A percentile compares a stretch with the other conserved stretches of the same genome.
phyloP scores from a whole-genome alignment of 2,329 filamentous ascomycete species.

The Tolypocladium paradoxum region DNA sequence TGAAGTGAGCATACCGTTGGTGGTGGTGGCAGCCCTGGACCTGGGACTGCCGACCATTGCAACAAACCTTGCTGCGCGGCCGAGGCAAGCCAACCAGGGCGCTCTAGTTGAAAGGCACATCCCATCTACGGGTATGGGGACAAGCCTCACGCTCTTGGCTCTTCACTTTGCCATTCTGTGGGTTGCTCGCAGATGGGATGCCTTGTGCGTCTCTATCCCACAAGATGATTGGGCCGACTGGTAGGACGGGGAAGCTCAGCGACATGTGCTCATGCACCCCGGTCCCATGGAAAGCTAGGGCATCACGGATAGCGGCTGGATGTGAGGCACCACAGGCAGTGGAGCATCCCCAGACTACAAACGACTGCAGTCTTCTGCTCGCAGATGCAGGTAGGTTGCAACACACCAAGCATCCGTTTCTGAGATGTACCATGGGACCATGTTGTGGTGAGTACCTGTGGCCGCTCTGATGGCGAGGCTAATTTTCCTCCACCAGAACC shows the following conservation, averaged over 20 bases:
- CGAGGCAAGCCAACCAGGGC: conserved; percentile 5
- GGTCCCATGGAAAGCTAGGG: neutral
- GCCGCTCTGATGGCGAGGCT: neutral
- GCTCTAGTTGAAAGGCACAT: conserved; percentile 7
- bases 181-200: conserved; percentile 21
- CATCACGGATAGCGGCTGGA: neutral
- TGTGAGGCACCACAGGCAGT: neutral
- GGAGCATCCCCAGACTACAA: neutral
- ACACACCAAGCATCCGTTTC: neutral
- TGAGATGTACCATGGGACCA: neutral
- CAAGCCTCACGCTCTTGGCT: conserved; percentile 18
- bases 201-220: conserved; percentile 18
- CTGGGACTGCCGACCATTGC: conserved; percentile 28
- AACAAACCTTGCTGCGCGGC: conserved; percentile 3
- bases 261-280: neutral
- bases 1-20: conserved; percentile 54
- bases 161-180: conserved; percentile 24
- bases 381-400: neutral
- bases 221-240: conserved; percentile 20
- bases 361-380: neutral
- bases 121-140: conserved; percentile 18
- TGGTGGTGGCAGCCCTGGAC: conserved; percentile 59
- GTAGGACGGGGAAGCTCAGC: conserved; percentile 5
- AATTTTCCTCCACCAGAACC: neutral
- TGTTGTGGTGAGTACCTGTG: neutral